Conservation (phyloP, 768 basidiomycete species). For the Boletus patriciae region DNA sequence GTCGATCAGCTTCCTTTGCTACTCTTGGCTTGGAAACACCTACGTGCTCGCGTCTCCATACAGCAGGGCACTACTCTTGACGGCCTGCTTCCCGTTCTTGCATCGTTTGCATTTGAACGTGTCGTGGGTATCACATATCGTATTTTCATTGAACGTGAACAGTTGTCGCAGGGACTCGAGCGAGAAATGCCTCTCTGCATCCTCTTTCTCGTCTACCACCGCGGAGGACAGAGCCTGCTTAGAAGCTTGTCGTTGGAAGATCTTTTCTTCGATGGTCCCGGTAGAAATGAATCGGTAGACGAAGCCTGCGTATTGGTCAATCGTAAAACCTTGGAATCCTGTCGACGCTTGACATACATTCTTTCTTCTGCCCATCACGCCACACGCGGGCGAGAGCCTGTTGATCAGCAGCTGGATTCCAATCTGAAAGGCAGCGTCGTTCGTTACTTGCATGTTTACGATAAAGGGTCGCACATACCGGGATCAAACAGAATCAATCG, state of each 20-base stretch:
- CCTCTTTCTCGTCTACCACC: conserved; percentile 97
- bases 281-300: conserved; percentile 98
- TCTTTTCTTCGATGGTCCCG: conserved; percentile 98
- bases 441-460: neutral
- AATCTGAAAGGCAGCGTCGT: conserved; percentile 53
- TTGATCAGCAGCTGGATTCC: conserved; percentile 98
- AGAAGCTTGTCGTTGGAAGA: conserved; percentile 94
- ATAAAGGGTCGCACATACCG: conserved; percentile 45
- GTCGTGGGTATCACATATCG: conserved; percentile 92
- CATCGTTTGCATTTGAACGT: conserved; percentile 97
- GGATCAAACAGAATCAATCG: conserved; percentile 95
- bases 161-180: conserved; percentile 84
- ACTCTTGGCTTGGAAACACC: conserved; percentile 36
- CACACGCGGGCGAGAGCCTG: conserved; percentile 98
- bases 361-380: conserved; percentile 99
- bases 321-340: neutral
- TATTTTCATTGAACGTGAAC: conserved; percentile 87
- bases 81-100: conserved; percentile 77
- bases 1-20: neutral
- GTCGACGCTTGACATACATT: conserved; percentile 60
- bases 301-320: conserved; percentile 59
- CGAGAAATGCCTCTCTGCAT: conserved; percentile 94
- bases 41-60: conserved; percentile 99
- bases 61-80: conserved; percentile 81
- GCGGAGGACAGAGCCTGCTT: conserved; percentile 97